Percentiles rank a stretch among this genome's conserved stretches.
Evolutionary conservation across 805 yeast species (phyloP).

Genomic region (Tetrapisispora nanseiensis): DNA sequence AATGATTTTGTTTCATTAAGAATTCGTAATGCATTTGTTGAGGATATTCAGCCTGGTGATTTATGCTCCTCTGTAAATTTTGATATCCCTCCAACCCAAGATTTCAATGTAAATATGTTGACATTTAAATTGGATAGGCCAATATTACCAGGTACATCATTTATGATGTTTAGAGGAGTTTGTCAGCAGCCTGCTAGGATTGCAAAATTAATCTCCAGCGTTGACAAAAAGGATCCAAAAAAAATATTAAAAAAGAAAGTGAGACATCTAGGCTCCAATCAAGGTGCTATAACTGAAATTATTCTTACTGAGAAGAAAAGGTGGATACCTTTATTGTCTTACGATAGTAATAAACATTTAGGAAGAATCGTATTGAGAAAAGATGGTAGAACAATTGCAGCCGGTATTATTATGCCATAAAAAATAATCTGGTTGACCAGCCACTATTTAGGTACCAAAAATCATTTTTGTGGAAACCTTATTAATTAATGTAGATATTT

Average conservation of each 20-base stretch:
- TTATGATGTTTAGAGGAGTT: constrained; percentile 69
- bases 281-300: constrained; percentile 93
- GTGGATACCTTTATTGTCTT: constrained; percentile 85
- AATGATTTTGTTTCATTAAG: constrained; percentile 48
- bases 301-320: constrained; percentile 92
- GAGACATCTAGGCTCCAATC: constrained; percentile 83
- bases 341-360: constrained; percentile 77
- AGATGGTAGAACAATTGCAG: constrained; percentile 95
- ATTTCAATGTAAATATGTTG: constrained; percentile 45
- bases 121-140: constrained; percentile 66
- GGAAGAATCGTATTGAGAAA: constrained; percentile 97
- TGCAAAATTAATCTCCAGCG: constrained; percentile 33
- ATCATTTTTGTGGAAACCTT: too few relatives aligned
- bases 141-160: constrained; percentile 66
- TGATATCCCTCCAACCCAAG: constrained; percentile 38
- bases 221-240: constrained; percentile 76
- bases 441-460: too few relatives aligned
- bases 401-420: constrained; percentile 45
- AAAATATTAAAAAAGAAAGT: constrained; percentile 91
- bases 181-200: constrained; percentile 62
- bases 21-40: constrained; percentile 28
- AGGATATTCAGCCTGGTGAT: constrained; percentile 55
- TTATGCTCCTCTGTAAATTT: constrained; percentile 43
- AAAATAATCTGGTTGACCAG: too few relatives aligned
- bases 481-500: too few relatives aligned